Percentiles rank a stretch among this genome's conserved stretches.
These are phyloP conservation scores for Candida fluviatilis DNA, from an alignment of 805 yeast genomes.

Conservation along the genomic window DNA sequence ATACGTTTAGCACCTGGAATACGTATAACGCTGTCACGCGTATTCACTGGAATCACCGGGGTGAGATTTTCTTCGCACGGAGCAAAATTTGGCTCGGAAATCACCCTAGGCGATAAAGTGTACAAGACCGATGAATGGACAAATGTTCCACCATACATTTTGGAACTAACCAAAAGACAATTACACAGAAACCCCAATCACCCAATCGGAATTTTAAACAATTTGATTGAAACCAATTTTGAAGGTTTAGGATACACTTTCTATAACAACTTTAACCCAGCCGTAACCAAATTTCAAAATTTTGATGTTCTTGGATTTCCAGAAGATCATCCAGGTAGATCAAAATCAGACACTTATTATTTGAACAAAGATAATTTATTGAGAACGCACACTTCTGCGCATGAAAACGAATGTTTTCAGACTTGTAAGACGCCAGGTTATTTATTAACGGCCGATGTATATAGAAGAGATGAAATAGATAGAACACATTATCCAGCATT, in stretches of 20 bases:
- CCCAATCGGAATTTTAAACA: constrained; percentile 84
- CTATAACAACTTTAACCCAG: constrained; percentile 78
- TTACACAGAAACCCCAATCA: constrained; percentile 73
- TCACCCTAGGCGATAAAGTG: constrained; percentile 41
- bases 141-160: constrained; percentile 74
- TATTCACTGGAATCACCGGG: not conserved
- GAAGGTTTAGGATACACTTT: constrained; percentile 66
- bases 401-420: constrained; percentile 82
- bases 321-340: constrained; percentile 86
- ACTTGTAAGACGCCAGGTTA: constrained; percentile 73
- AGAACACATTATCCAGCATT: constrained; percentile 95
- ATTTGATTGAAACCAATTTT: constrained; percentile 68
- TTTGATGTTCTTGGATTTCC: constrained; percentile 94
- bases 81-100: constrained; percentile 2
- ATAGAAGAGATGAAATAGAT: constrained; percentile 92
- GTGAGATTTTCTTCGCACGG: not conserved
- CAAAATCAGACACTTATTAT: constrained; percentile 90
- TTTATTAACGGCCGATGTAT: constrained; percentile 92
- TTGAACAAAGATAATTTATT: constrained; percentile 67
- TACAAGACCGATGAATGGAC: constrained; percentile 75
- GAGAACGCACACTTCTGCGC: constrained; percentile 96
- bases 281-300: constrained; percentile 76
- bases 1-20: not conserved
- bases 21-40: not conserved
- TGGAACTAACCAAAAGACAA: constrained; percentile 63